Conservation (phyloP, 257 asterid genomes). For the Linaria vulgaris region DNA sequence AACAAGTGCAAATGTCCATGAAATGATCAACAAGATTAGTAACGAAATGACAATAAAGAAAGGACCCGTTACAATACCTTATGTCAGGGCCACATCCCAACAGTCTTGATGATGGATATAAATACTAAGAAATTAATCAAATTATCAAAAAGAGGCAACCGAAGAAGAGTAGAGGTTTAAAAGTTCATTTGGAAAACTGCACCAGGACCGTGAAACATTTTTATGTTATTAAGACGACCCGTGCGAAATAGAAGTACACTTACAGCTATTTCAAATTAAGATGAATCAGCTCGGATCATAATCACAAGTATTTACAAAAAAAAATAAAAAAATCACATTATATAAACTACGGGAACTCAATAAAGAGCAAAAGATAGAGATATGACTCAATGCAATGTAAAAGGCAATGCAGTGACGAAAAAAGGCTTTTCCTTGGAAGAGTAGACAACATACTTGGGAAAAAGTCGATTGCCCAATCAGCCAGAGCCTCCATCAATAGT, state of each 20-base stretch:
- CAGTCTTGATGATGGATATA: neutral
- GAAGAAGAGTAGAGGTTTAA: neutral
- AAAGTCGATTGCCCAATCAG: conserved; percentile 99
- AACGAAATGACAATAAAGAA: conserved; percentile 2
- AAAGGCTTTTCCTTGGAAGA: neutral
- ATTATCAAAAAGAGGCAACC: neutral
- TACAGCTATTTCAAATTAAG: neutral
- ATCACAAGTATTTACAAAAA: conserved; percentile 1
- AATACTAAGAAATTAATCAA: neutral
- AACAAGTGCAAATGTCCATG: conserved; percentile 13
- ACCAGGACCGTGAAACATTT: neutral
- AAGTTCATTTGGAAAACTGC: neutral
- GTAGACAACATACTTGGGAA: conserved; percentile 70
- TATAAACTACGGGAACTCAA: neutral
- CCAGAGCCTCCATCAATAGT: conserved; percentile 85
- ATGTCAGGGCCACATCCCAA: neutral
- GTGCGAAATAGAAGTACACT: neutral
- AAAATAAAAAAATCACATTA: neutral
- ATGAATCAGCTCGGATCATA: neutral
- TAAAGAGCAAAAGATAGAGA: conserved; percentile 4
- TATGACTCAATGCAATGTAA: neutral
- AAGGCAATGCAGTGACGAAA: conserved; percentile 2
- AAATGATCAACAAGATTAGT: neutral
- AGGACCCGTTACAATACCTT: conserved; percentile 3
- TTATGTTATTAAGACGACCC: neutral